Evolutionary conservation across 305 asterid genomes (phyloP).

Genomic region (Fraxinus sp.): DNA sequence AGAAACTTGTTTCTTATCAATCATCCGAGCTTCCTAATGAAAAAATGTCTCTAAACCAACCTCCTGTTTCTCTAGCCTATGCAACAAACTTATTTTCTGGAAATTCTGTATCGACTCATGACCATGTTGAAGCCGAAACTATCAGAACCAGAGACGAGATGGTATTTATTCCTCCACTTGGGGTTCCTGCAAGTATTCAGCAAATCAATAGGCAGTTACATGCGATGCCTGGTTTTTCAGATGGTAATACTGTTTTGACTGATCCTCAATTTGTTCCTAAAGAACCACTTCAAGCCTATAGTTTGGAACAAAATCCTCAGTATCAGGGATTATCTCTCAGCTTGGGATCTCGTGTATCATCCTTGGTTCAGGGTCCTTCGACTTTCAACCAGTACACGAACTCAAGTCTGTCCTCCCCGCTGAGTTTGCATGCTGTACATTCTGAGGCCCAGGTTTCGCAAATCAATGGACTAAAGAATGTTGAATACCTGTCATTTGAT

Average conservation of each 20-base stretch:
- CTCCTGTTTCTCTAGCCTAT: slow-evolving; percentile 36
- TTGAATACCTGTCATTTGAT: slow-evolving; percentile 53
- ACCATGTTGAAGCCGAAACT: slow-evolving; percentile 34
- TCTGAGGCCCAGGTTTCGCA: slow-evolving; percentile 32
- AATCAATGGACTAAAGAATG: slow-evolving; percentile 37
- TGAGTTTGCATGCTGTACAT: slow-evolving; percentile 39
- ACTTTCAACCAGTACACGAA: slow-evolving; percentile 44
- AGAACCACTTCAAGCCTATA: slow-evolving; percentile 27
- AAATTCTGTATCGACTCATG: slow-evolving; percentile 31
- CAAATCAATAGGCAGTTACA: slow-evolving; percentile 32
- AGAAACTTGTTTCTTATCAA: slow-evolving; percentile 40
- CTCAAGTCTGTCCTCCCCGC: slow-evolving; percentile 40
- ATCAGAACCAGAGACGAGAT: slow-evolving; percentile 40
- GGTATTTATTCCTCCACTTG: slow-evolving; percentile 39
- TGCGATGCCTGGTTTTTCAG: slow-evolving; percentile 36
- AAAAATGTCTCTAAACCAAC: slow-evolving; percentile 38
- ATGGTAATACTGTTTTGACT: slow-evolving; percentile 28
- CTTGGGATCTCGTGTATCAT: slow-evolving; percentile 54
- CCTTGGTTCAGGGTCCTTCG: slow-evolving; percentile 38
- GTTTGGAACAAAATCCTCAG: slow-evolving; percentile 38
- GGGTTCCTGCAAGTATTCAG: slow-evolving; percentile 34
- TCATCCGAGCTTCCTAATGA: slow-evolving; percentile 39
- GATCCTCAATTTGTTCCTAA: slow-evolving; percentile 36
- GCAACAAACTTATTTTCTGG: slow-evolving; percentile 42
- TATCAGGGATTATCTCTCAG: slow-evolving; percentile 68